Percentiles rank a stretch among this genome's conserved stretches.
phyloP scores from a whole-genome alignment of 1,284 basidiomycete genomes.

The Ustilago xerochloae region DNA sequence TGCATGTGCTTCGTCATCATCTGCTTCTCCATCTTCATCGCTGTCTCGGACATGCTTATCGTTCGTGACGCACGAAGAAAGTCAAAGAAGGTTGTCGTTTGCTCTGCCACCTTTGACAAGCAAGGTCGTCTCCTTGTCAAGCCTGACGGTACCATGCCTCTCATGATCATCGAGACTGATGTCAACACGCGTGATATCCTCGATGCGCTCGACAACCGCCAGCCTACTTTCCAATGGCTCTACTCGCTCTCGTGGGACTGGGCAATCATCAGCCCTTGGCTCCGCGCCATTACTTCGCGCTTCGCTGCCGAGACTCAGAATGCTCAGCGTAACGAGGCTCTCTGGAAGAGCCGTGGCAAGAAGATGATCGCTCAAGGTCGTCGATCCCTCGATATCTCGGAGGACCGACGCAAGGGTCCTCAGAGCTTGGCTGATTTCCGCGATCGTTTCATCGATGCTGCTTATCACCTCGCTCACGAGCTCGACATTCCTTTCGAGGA shows the following conservation, averaged over 20 bases:
- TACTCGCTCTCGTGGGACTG: conserved; percentile 72
- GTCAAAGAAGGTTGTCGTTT: conserved; percentile 71
- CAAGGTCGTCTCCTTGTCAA: conserved; percentile 71
- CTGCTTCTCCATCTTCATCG: conserved; percentile 69
- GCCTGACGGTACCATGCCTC: conserved; percentile 71
- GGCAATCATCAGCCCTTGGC: conserved; percentile 70
- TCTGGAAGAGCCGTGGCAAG: conserved; percentile 49
- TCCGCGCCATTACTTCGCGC: conserved; percentile 69
- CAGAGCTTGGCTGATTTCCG: conserved; percentile 69
- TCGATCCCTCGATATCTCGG: conserved; percentile 42
- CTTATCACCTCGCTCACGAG: conserved; percentile 70
- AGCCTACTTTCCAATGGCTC: conserved; percentile 72
- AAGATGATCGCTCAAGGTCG: conserved; percentile 58
- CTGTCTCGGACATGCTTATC: conserved; percentile 68
- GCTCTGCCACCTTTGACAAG: conserved; percentile 71
- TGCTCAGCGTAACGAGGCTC: conserved; percentile 47
- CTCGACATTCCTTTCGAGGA: conserved; percentile 70
- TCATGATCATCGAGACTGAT: conserved; percentile 72
- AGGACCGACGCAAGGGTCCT: conserved; percentile 42
- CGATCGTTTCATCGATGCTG: conserved; percentile 71
- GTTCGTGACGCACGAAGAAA: conserved; percentile 69
- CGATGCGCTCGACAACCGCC: conserved; percentile 70
- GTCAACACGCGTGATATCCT: conserved; percentile 69
- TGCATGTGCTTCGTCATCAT: conserved; percentile 71
- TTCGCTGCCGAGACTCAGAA: conserved; percentile 42